Conservation (phyloP, 169 alveolate genomes). For the Plasmodium gallinaceum region DNA sequence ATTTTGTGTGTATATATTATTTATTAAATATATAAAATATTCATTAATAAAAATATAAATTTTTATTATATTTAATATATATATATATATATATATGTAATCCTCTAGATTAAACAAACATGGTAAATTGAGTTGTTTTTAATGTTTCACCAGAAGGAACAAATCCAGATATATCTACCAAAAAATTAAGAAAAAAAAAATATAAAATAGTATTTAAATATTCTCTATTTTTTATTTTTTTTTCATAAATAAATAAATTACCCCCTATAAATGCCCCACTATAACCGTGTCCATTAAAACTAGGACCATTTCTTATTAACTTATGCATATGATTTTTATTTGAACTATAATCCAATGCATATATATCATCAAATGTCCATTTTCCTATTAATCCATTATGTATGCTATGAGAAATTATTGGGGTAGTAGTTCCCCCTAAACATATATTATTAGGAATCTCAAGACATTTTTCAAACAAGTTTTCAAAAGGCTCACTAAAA, state of each 20-base stretch:
- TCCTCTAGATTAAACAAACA: constrained; percentile 19
- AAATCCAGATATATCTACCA: constrained; percentile 42
- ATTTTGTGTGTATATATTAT: too few relatives aligned
- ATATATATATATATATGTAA: neutral
- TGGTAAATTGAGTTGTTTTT: constrained; percentile 56
- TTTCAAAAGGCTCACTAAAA: constrained; percentile 38
- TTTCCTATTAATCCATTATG: constrained; percentile 42
- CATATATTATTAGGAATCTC: constrained; percentile 27
- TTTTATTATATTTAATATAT: neutral
- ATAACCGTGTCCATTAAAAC: constrained; percentile 63
- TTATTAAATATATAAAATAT: neutral
- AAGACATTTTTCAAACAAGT: constrained; percentile 50
- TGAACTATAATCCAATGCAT: constrained; percentile 53
- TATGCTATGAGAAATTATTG: constrained; percentile 30
- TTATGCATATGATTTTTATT: constrained; percentile 68
- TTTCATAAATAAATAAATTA: constrained; percentile 8
- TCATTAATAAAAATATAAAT: neutral
- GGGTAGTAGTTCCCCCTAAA: constrained; percentile 48
- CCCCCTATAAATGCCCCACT: constrained; percentile 74
- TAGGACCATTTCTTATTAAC: constrained; percentile 38
- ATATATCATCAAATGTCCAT: constrained; percentile 71
- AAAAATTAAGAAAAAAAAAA: neutral
- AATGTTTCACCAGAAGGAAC: constrained; percentile 48
- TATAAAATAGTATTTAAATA: neutral
- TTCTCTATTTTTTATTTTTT: neutral